A percentile compares a stretch with the other conserved stretches of the same genome.
Evolutionary conservation across 2,329 filamentous ascomycete species (phyloP).

Genomic region (Alternaria longipes): DNA sequence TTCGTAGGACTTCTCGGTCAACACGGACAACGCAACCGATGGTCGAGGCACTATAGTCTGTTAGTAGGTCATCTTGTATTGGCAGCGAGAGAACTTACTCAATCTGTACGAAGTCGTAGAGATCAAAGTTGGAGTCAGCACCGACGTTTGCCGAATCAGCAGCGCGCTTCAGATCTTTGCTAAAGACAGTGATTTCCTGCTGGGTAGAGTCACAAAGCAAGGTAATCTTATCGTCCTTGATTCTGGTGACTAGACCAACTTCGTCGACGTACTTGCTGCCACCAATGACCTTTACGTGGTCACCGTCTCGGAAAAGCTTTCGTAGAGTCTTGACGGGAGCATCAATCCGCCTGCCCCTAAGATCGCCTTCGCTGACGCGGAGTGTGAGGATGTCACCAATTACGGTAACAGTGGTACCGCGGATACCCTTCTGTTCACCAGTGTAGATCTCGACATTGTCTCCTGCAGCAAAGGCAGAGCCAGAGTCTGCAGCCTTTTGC

Average conservation of each 20-base stretch:
- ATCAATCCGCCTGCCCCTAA: slow-evolving; percentile 85
- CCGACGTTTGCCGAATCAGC: slow-evolving; percentile 90
- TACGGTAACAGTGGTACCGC: slow-evolving; percentile 85
- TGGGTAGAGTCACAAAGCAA: slow-evolving; percentile 92
- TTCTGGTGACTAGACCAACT: slow-evolving; percentile 95
- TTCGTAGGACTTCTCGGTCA: slow-evolving; percentile 88
- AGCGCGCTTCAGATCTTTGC: slow-evolving; percentile 93
- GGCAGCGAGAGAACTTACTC: slow-evolving; percentile 64
- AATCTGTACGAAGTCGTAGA: slow-evolving; percentile 93
- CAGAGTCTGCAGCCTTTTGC: slow-evolving; percentile 82
- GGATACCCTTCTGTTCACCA: slow-evolving; percentile 91
- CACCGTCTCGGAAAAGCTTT: slow-evolving; percentile 91
- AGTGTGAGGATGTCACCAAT: slow-evolving; percentile 93
- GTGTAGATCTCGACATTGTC: slow-evolving; percentile 97
- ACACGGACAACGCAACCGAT: slow-evolving; percentile 95
- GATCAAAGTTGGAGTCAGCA: slow-evolving; percentile 84
- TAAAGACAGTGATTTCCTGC: slow-evolving; percentile 95
- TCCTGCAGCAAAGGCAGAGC: slow-evolving; percentile 86
- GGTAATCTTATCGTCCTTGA: slow-evolving; percentile 90
- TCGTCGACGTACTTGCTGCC: slow-evolving; percentile 94
- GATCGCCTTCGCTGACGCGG: slow-evolving; percentile 80
- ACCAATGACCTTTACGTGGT: slow-evolving; percentile 98
- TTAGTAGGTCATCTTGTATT: slow-evolving; percentile 18
- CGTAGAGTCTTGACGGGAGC: slow-evolving; percentile 91
- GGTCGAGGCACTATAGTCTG: slow-evolving; percentile 70